Percentiles rank a stretch among this genome's conserved stretches.
Evolutionary conservation across 805 yeast species (phyloP).

Genomic region (Pichia californica): DNA sequence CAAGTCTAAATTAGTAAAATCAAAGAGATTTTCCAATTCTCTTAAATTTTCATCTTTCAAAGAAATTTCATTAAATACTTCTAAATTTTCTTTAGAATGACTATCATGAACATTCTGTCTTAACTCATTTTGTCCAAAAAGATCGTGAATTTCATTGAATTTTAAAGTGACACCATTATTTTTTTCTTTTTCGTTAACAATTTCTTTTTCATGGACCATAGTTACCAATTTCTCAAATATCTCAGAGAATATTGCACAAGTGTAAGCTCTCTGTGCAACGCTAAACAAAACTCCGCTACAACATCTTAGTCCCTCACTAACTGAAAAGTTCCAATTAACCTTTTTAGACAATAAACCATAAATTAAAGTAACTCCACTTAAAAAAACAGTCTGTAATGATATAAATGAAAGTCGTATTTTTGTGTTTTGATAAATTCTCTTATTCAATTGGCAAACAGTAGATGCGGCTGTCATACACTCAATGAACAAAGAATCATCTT

Average conservation of each 20-base stretch:
- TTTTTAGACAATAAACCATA: constrained; percentile 16
- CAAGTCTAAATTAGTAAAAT: constrained; percentile 10
- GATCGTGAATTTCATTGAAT: background rate
- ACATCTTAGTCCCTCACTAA: constrained; percentile 12
- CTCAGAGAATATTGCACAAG: constrained; percentile 13
- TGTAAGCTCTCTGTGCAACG: constrained; percentile 15
- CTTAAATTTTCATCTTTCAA: background rate
- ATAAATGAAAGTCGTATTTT: constrained; percentile 15
- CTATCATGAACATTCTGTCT: background rate
- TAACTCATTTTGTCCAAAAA: constrained; percentile 5
- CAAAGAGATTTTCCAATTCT: constrained; percentile 10
- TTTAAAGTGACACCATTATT: background rate
- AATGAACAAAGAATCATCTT: constrained; percentile 8
- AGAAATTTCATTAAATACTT: constrained; percentile 10
- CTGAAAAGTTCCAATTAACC: constrained; percentile 11
- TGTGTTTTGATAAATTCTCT: constrained; percentile 11
- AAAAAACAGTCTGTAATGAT: constrained; percentile 15
- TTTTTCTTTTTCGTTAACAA: constrained; percentile 1
- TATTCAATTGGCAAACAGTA: constrained; percentile 14
- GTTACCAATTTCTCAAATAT: constrained; percentile 15
- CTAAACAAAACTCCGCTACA: constrained; percentile 15
- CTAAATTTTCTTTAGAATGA: constrained; percentile 6
- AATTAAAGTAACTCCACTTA: constrained; percentile 15
- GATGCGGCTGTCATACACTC: constrained; percentile 15
- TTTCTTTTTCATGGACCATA: constrained; percentile 2